Evolutionary conservation across 768 basidiomycete genomes (phyloP).

Genomic region (Termitomyces sp.): DNA sequence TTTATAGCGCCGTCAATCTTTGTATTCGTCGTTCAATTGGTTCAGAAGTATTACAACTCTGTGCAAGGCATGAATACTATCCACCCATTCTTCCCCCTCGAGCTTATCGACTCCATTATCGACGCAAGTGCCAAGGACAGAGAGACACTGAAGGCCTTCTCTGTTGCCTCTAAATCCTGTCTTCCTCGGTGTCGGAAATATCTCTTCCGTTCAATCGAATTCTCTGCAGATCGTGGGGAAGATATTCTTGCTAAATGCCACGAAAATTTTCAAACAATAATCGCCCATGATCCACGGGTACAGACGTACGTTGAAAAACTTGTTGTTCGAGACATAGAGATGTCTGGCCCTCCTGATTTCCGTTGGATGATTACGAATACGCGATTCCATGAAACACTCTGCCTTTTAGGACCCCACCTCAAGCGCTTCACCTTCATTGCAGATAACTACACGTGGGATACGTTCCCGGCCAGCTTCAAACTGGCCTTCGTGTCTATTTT

Average conservation of each 20-base stretch:
- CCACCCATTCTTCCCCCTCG: neutral
- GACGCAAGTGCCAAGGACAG: constrained; percentile 1
- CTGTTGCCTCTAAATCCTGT: constrained; percentile 2
- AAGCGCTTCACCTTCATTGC: constrained; percentile 6
- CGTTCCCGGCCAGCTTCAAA: constrained; percentile 3
- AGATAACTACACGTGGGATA: neutral
- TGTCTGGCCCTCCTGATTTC: neutral
- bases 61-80: neutral
- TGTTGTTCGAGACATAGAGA: constrained; percentile 1
- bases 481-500: constrained; percentile 3
- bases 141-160: neutral
- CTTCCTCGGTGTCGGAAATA: neutral
- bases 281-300: neutral
- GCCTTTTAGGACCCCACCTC: neutral
- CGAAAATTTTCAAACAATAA: neutral
- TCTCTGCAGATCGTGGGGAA: constrained; percentile 2
- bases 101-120: constrained; percentile 8
- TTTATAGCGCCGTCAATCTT: neutral
- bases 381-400: constrained; percentile 5
- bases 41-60: neutral
- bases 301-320: neutral
- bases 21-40: neutral
- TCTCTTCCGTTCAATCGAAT: constrained; percentile 3
- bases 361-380: constrained; percentile 7
- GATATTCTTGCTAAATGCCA: neutral